Percentiles rank a stretch among this genome's conserved stretches.
These are phyloP conservation scores for Gymnopilus junonius DNA, from an alignment of 768 basidiomycete genomes.

Conservation along the genomic window DNA sequence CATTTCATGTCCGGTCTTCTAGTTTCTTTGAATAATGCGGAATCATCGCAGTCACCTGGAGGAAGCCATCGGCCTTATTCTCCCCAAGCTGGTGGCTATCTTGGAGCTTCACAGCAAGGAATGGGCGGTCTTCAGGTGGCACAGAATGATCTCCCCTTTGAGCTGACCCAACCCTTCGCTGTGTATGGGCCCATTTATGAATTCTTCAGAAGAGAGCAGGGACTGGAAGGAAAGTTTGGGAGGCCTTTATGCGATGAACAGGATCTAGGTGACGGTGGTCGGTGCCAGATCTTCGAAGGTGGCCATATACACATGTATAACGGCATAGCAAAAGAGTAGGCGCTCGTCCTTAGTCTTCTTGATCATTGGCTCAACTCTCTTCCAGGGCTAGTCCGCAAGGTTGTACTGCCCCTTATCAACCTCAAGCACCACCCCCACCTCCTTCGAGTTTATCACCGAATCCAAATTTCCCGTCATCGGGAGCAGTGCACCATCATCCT, in stretches of 20 bases:
- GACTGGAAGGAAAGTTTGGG: neutral
- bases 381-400: neutral
- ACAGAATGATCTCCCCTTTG: neutral
- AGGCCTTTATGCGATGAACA: conserved; percentile 2
- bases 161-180: neutral
- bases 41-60: neutral
- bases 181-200: conserved; percentile 1
- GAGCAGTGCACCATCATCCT: neutral
- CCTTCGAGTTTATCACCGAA: neutral
- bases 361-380: neutral
- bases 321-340: conserved; percentile 1
- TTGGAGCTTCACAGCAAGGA: neutral
- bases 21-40: neutral
- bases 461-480: neutral
- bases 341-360: neutral
- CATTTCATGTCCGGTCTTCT: conserved; percentile 2
- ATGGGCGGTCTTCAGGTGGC: neutral
- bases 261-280: neutral
- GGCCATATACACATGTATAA: conserved; percentile 1
- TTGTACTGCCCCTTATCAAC: conserved; percentile 1
- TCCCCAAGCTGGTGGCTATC: neutral
- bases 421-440: neutral
- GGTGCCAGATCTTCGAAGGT: neutral
- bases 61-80: neutral
- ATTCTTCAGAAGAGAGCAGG: neutral